Evolutionary conservation across 768 basidiomycete species (phyloP), one percentile per base, ranked within the genome.

Genomic region (Lentinula sp.): DNA sequence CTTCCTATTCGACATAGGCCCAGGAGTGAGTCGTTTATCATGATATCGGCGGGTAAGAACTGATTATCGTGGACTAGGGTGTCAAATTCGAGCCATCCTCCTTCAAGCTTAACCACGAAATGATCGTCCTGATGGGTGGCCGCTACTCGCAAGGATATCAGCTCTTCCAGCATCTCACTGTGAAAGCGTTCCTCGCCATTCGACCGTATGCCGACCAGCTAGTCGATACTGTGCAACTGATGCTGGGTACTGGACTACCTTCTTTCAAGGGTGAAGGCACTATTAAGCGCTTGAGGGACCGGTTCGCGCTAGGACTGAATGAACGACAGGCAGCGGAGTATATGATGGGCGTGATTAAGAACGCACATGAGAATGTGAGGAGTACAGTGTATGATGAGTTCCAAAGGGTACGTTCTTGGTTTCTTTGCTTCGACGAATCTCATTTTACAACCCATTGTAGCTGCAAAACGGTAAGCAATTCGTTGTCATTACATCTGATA

Each of bases 81-180:
- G 91, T 99, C 74, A 99, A 98, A 81, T 99, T 99, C 70, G 97
- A 99, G 70, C 96, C 97, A 0, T 90, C 80, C 70, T 96, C 94
- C 10, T 99, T 99, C 86, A 99, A 99, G 75, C 83, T 99, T 53
- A 97, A 93, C 62, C 95, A 98, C 71, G 97, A 99, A 73, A 99
- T 99, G 97, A 91, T 98, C 16, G 82, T 91, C 13, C 76, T 98
- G 35, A 99, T 99, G 97, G 97, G 97, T 53, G 97, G 97, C 9
- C 83, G 91, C 65, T 83, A 90, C 69, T 95, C 93, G 1, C 91
- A 95, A 74, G 97, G 97, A 18, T 99, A 96, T 73, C 87, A 89
- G 60, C 82, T 94, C 42, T 99, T 98, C 79, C 89, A 91, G 68
- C 91, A 92, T 69, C 84, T 99, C 39, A 93, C 92, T 3, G 86